Percentiles rank a stretch among this genome's conserved stretches.
These are phyloP conservation scores for Pyrenophora seminiperda DNA, from an alignment of 2,329 filamentous ascomycete genomes.

Conservation along the genomic window DNA sequence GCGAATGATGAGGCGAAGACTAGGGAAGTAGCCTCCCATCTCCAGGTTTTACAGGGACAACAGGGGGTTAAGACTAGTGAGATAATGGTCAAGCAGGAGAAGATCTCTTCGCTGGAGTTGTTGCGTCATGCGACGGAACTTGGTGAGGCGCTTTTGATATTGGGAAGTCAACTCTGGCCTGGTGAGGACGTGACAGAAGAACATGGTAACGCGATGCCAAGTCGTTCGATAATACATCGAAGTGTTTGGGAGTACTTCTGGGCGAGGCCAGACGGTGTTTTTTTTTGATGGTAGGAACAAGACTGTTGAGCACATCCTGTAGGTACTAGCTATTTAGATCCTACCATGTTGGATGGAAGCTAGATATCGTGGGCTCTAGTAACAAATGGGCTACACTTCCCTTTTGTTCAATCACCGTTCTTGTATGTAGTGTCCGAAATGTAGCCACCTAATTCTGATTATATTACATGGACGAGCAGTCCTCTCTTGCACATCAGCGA, in stretches of 20 bases:
- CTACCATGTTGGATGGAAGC: no score
- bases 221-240: not conserved
- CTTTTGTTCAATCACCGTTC: no score
- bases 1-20: not conserved
- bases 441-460: no score
- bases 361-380: no score
- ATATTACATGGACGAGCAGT: no score
- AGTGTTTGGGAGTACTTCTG: constrained; percentile 6
- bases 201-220: not conserved
- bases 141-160: not conserved
- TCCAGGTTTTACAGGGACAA: not conserved
- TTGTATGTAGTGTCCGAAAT: no score
- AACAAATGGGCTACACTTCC: no score
- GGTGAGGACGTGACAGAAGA: not conserved
- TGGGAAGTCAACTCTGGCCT: not conserved
- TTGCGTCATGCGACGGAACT: not conserved
- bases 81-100: not conserved
- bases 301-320: no score
- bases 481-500: no score
- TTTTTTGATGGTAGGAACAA: not conserved
- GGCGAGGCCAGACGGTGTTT: not conserved
- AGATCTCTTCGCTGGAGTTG: not conserved
- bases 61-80: not conserved
- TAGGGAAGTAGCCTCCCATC: not conserved
- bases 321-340: no score